phyloP scores from a whole-genome alignment of 768 basidiomycete genomes.

The Auricularia sp. region DNA sequence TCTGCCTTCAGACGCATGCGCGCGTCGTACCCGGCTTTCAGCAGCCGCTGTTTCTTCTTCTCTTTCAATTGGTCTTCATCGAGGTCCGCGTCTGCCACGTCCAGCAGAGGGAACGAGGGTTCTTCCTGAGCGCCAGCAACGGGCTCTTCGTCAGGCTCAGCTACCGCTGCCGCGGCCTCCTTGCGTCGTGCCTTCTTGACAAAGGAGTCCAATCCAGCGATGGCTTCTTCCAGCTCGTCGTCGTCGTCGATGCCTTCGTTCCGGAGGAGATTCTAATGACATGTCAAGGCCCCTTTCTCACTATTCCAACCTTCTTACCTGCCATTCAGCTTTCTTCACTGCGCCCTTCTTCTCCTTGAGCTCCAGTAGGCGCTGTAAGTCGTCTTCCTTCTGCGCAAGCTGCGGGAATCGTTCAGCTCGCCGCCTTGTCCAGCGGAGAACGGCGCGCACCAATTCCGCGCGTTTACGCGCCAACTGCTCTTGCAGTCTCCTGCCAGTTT shows the following conservation, averaged over 20 bases:
- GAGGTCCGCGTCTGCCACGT: conserved; percentile 84
- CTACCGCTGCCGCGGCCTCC: conserved; percentile 39
- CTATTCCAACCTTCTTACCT: conserved; percentile 28
- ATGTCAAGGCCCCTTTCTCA: neutral
- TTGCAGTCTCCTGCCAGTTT: conserved; percentile 82
- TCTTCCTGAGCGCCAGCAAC: conserved; percentile 45
- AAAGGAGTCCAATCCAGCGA: conserved; percentile 78
- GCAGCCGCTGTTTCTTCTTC: conserved; percentile 83
- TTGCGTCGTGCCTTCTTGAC: conserved; percentile 74
- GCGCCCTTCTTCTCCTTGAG: conserved; percentile 53
- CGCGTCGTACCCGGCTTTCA: conserved; percentile 92
- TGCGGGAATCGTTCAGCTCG: conserved; percentile 18
- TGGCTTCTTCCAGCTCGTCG: conserved; percentile 62
- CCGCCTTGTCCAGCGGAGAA: neutral
- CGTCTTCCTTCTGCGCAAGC: conserved; percentile 68
- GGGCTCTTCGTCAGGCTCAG: neutral
- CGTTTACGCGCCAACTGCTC: conserved; percentile 82
- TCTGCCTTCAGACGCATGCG: conserved; percentile 75
- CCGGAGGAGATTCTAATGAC: conserved; percentile 43
- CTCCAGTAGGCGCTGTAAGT: conserved; percentile 53
- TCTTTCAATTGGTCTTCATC: conserved; percentile 90
- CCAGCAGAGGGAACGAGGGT: conserved; percentile 82
- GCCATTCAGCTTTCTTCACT: conserved; percentile 68
- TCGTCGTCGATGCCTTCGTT: conserved; percentile 72
- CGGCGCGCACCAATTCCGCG: conserved; percentile 60